These are phyloP conservation scores for Ogataea glucozyma DNA, from an alignment of 805 yeast genomes.

Conservation along the genomic window DNA sequence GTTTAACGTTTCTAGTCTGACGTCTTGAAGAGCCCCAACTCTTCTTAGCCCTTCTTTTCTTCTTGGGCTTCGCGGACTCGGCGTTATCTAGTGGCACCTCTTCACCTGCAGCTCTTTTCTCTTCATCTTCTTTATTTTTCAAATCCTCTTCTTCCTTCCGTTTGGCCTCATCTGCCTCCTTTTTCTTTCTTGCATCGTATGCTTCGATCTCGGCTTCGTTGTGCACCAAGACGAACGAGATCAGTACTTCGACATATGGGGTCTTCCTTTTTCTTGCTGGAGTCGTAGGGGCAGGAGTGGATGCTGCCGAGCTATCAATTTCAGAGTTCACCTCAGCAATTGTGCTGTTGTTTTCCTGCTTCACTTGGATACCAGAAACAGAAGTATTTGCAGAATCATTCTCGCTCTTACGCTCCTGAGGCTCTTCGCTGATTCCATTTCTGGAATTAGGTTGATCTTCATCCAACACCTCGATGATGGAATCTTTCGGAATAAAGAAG, in stretches of 20 bases:
- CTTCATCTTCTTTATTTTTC: slow-evolving; percentile 23
- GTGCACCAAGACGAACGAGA: slow-evolving; percentile 53
- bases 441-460: slow-evolving; percentile 33
- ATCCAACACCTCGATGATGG: slow-evolving; percentile 61
- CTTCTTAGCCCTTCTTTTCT: slow-evolving; percentile 29
- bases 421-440: slow-evolving; percentile 15
- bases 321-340: slow-evolving; percentile 11
- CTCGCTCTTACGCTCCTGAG: neutral
- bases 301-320: slow-evolving; percentile 12
- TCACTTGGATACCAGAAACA: slow-evolving; percentile 1
- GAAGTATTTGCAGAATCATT: neutral
- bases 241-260: slow-evolving; percentile 41
- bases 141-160: slow-evolving; percentile 30
- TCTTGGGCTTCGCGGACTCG: slow-evolving; percentile 18
- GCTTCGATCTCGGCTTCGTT: slow-evolving; percentile 49
- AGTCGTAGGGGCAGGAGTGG: slow-evolving; percentile 10
- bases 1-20: slow-evolving; percentile 27
- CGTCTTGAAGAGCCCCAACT: slow-evolving; percentile 33
- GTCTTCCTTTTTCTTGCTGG: slow-evolving; percentile 20
- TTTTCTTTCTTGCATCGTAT: slow-evolving; percentile 39
- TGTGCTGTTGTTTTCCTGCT: neutral
- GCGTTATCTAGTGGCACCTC: slow-evolving; percentile 31
- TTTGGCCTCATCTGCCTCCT: slow-evolving; percentile 22
- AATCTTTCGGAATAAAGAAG: slow-evolving; percentile 71
- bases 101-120: slow-evolving; percentile 29